A percentile compares a stretch with the other conserved stretches of the same genome.
Evolutionary conservation across 768 basidiomycete species (phyloP).

Genomic region (Tulasnella sp.): DNA sequence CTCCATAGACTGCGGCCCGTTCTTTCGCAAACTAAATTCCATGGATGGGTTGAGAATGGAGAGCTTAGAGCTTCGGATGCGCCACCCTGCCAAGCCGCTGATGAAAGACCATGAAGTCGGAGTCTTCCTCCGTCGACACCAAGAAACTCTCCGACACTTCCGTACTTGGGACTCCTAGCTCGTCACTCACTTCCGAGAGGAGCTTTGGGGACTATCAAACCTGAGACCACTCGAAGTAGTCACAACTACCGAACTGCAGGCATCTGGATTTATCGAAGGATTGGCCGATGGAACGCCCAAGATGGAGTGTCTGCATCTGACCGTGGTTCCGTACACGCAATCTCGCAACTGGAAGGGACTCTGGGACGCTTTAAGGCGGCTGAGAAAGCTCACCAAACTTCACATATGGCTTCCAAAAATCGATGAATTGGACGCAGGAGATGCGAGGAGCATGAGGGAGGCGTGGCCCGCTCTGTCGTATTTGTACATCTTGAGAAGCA

Average conservation of each 20-base stretch:
- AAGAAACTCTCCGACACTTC: not conserved
- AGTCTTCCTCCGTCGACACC: not conserved
- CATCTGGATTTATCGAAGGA: not conserved
- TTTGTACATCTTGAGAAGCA: not conserved
- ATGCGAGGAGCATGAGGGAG: not conserved
- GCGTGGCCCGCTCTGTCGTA: not conserved
- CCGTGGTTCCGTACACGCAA: not conserved
- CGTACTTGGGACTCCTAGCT: not conserved
- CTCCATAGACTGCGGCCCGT: too few relatives aligned
- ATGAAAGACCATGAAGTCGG: too few relatives aligned
- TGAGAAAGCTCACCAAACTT: not conserved
- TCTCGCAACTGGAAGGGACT: not conserved
- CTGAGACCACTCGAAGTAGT: not conserved
- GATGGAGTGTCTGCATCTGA: not conserved
- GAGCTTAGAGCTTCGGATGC: too few relatives aligned
- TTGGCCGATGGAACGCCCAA: not conserved
- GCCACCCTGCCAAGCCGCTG: too few relatives aligned
- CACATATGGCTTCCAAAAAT: not conserved
- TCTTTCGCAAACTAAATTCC: too few relatives aligned
- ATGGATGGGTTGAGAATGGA: too few relatives aligned
- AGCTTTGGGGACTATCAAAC: not conserved
- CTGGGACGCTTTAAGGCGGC: not conserved
- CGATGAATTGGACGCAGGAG: not conserved
- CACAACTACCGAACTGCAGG: not conserved
- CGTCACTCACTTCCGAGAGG: not conserved